Evolutionary conservation across 768 basidiomycete genomes (phyloP).

Genomic region (Lentinula sp.): DNA sequence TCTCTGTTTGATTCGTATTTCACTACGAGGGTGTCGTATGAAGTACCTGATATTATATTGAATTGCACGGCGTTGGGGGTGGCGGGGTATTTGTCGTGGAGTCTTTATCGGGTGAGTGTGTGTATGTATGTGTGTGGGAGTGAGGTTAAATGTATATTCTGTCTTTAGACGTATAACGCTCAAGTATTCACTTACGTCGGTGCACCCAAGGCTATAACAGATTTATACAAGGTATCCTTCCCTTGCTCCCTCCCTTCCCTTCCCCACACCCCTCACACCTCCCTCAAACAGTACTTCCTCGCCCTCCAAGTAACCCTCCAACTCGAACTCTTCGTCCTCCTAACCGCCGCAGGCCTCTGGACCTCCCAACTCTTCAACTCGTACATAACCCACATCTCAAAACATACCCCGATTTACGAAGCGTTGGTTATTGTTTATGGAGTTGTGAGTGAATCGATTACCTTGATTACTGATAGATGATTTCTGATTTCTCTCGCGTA

Average conservation of each 20-base stretch:
- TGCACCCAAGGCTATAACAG: too few relatives aligned
- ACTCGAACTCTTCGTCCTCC: conserved; percentile 44
- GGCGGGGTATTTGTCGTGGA: too few relatives aligned
- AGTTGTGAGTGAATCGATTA: conserved; percentile 25
- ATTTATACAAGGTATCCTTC: too few relatives aligned
- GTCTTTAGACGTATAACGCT: too few relatives aligned
- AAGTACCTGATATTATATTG: conserved; percentile 9
- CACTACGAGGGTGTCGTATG: conserved; percentile 28
- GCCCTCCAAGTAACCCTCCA: conserved; percentile 49
- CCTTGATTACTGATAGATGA: neutral
- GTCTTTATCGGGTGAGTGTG: too few relatives aligned
- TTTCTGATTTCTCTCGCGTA: conserved; percentile 12
- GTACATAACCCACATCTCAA: conserved; percentile 34
- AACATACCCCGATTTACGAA: conserved; percentile 34
- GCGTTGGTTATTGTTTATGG: conserved; percentile 38
- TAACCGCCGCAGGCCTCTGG: conserved; percentile 50
- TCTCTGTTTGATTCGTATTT: conserved; percentile 44
- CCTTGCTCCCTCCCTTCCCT: too few relatives aligned
- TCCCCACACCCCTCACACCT: too few relatives aligned
- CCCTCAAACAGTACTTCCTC: conserved; percentile 22
- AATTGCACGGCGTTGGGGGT: too few relatives aligned
- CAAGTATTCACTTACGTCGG: too few relatives aligned
- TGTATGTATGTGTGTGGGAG: too few relatives aligned
- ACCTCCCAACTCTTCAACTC: conserved; percentile 46
- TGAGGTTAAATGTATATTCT: too few relatives aligned